Conservation (phyloP, 139 green algal species). For the Chlorella sp. region DNA sequence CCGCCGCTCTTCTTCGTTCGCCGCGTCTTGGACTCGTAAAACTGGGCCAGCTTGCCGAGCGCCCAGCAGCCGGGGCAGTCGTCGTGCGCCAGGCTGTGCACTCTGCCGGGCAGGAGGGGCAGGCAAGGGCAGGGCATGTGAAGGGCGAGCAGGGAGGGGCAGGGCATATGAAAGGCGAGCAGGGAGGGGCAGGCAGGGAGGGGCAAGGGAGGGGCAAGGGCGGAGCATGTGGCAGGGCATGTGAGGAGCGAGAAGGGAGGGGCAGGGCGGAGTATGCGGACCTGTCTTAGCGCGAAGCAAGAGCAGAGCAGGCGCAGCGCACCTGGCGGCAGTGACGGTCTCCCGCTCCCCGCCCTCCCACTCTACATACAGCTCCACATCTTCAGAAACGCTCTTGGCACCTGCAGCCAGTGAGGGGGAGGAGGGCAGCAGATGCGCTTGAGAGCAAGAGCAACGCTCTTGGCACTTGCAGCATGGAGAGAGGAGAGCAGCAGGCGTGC, state of each 20-base stretch:
- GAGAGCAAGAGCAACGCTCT: not conserved
- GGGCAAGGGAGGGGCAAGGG: too few species aligned
- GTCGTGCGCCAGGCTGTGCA: not conserved
- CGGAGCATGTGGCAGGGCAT: too few species aligned
- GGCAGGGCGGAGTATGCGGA: too few species aligned
- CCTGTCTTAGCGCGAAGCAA: too few species aligned
- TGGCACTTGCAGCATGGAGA: too few species aligned
- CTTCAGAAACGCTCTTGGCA: not conserved
- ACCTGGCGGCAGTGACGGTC: not conserved
- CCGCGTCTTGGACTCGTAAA: conserved; percentile 34
- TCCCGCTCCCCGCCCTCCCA: conserved; percentile 13
- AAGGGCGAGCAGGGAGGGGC: not conserved
- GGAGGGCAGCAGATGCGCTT: not conserved
- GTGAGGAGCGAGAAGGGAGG: too few species aligned
- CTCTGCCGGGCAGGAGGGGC: not conserved
- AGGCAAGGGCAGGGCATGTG: too few species aligned
- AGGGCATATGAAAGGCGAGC: too few species aligned
- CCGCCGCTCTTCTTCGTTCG: not conserved
- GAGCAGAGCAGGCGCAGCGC: not conserved
- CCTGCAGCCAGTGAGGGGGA: conserved; percentile 7
- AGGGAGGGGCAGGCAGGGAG: not conserved
- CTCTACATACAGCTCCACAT: conserved; percentile 31
- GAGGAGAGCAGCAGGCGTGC: too few species aligned
- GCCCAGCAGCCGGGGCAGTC: conserved; percentile 1
- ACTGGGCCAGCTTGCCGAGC: conserved; percentile 41